Conservation (phyloP, 768 basidiomycete genomes). For the Russula griseocarnosa region DNA sequence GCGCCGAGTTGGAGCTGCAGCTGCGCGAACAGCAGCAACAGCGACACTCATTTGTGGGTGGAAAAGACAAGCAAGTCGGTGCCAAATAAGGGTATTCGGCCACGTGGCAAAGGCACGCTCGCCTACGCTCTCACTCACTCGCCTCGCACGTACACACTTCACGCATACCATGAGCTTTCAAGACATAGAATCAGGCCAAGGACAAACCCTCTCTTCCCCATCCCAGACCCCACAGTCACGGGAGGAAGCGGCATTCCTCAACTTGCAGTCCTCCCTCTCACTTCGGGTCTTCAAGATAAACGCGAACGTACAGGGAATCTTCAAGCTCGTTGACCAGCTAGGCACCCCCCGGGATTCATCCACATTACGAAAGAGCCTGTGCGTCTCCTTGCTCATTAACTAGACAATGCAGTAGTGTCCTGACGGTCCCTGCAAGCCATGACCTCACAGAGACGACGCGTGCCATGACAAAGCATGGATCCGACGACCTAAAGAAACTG, state of each 20-base stretch:
- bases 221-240: constrained; percentile 37
- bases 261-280: constrained; percentile 73
- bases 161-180: constrained; percentile 45
- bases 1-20: not conserved
- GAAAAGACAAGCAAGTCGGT: no score
- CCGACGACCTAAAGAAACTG: constrained; percentile 88
- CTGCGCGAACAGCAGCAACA: constrained; percentile 3
- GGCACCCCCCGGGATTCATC: constrained; percentile 82
- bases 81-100: constrained; percentile 1
- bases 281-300: constrained; percentile 99
- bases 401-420: not conserved
- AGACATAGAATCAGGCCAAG: constrained; percentile 46
- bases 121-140: not conserved
- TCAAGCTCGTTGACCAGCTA: constrained; percentile 94
- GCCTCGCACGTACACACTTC: not conserved
- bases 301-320: constrained; percentile 91
- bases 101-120: constrained; percentile 10
- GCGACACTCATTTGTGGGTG: constrained; percentile 1
- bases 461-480: constrained; percentile 90
- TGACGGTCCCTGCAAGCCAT: constrained; percentile 49
- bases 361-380: constrained; percentile 79
- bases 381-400: constrained; percentile 35
- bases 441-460: constrained; percentile 93
- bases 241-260: constrained; percentile 72
- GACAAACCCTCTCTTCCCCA: constrained; percentile 34